phyloP scores from a whole-genome alignment of 78 protist species.

The Protostelium mycophagum region DNA sequence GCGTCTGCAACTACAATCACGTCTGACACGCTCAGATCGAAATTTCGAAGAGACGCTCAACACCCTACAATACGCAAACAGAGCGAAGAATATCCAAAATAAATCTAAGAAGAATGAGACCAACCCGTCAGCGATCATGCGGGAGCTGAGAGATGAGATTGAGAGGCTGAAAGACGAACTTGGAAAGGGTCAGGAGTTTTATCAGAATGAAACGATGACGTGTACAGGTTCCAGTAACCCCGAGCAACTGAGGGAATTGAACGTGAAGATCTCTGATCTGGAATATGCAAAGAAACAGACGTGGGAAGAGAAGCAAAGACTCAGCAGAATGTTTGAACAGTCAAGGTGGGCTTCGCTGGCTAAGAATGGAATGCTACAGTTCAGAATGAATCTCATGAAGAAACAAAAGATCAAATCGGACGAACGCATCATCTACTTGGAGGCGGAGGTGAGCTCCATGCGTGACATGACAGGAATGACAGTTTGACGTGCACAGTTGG shows the following conservation, averaged over 20 bases:
- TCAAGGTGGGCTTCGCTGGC: background rate
- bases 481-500: background rate
- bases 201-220: background rate
- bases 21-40: background rate
- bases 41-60: conserved; percentile 81
- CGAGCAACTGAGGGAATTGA: background rate
- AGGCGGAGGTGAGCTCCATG: conserved; percentile 10
- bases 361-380: conserved; percentile 2
- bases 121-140: conserved; percentile 39
- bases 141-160: conserved; percentile 35
- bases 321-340: background rate
- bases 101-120: conserved; percentile 80
- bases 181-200: background rate
- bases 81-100: conserved; percentile 86
- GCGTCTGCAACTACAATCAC: background rate
- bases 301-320: conserved; percentile 3
- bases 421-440: conserved; percentile 5
- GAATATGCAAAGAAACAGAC: conserved; percentile 13
- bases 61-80: conserved; percentile 85
- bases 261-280: conserved; percentile 3
- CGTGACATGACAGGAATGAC: background rate
- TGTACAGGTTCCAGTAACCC: background rate
- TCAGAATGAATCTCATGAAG: background rate
- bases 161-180: conserved; percentile 30
- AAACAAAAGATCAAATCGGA: background rate